A percentile compares a stretch with the other conserved stretches of the same genome.
Evolutionary conservation across 1,284 basidiomycete species (phyloP).

Genomic region (Ceratobasidium sp.): DNA sequence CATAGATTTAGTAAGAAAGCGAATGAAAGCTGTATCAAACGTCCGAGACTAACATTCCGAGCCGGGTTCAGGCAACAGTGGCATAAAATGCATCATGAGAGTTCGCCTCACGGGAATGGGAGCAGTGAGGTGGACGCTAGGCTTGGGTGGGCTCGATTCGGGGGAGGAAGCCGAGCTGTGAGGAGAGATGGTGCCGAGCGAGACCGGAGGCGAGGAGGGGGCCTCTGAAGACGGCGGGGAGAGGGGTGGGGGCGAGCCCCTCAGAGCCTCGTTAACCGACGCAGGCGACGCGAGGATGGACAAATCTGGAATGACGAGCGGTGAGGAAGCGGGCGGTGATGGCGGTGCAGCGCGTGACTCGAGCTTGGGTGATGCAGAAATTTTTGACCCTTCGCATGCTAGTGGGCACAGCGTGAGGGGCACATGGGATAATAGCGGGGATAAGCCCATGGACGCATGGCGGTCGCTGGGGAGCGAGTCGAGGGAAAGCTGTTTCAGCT

Average conservation of each 20-base stretch:
- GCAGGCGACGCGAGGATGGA: conserved; percentile 33
- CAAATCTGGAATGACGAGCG: conserved; percentile 36
- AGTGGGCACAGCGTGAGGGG: conserved; percentile 31
- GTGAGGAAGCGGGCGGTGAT: neutral
- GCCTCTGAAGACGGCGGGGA: conserved; percentile 11
- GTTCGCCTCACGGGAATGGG: conserved; percentile 26
- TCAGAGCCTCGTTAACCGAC: neutral
- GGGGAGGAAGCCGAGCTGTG: conserved; percentile 23
- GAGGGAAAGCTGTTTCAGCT: conserved; percentile 40
- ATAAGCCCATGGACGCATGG: conserved; percentile 32
- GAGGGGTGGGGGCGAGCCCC: neutral
- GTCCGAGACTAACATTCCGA: conserved; percentile 41
- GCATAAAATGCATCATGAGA: conserved; percentile 31
- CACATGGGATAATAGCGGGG: conserved; percentile 29
- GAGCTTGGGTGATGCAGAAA: neutral
- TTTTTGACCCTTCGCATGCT: conserved; percentile 22
- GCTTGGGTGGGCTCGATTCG: conserved; percentile 24
- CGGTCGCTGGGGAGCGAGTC: conserved; percentile 39
- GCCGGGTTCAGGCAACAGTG: conserved; percentile 34
- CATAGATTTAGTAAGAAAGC: conserved; percentile 23
- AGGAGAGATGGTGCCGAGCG: conserved; percentile 22
- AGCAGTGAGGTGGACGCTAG: neutral
- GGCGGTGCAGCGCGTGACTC: conserved; percentile 8
- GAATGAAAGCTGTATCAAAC: neutral
- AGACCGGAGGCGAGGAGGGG: conserved; percentile 16